Evolutionary conservation across 768 basidiomycete genomes (phyloP).

Genomic region (Scleroderma citrinum): DNA sequence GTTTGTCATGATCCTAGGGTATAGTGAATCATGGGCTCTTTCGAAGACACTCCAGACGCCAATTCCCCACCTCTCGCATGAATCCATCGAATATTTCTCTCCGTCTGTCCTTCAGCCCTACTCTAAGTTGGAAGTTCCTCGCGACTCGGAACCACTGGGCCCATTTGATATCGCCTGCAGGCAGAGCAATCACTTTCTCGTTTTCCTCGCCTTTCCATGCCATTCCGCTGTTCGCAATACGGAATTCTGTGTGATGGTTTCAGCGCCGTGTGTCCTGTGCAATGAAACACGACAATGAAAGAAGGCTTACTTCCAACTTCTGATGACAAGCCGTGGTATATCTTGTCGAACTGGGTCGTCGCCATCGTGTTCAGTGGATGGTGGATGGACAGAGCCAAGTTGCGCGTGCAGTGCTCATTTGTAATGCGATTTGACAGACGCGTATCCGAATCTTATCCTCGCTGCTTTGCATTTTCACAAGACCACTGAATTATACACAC

Average conservation of each 20-base stretch:
- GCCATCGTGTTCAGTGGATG: conserved; percentile 30
- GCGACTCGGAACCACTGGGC: conserved; percentile 90
- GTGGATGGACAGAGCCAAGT: conserved; percentile 11
- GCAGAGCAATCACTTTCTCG: conserved; percentile 56
- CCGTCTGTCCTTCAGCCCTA: conserved; percentile 72
- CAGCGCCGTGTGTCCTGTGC: not conserved
- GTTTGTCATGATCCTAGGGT: conserved; percentile 79
- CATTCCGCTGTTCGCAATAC: conserved; percentile 84
- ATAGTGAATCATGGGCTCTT: not conserved
- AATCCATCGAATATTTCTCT: conserved; percentile 93
- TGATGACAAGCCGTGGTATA: conserved; percentile 68
- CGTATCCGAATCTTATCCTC: conserved; percentile 8
- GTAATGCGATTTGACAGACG: conserved; percentile 12
- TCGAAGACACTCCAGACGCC: not conserved
- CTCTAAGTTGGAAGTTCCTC: conserved; percentile 82
- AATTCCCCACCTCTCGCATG: conserved; percentile 61
- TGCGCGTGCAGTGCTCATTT: conserved; percentile 25
- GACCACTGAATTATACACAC: not conserved
- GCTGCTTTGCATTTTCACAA: not conserved
- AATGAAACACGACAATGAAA: not conserved
- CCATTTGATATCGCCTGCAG: conserved; percentile 76
- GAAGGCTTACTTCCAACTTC: conserved; percentile 75
- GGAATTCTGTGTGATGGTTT: conserved; percentile 54
- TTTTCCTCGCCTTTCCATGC: conserved; percentile 87
- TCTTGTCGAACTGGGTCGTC: conserved; percentile 80